Percentiles rank a stretch among this genome's conserved stretches.
Conservation (phyloP, 441 rosid genomes). For the Jatropha podagrica region DNA sequence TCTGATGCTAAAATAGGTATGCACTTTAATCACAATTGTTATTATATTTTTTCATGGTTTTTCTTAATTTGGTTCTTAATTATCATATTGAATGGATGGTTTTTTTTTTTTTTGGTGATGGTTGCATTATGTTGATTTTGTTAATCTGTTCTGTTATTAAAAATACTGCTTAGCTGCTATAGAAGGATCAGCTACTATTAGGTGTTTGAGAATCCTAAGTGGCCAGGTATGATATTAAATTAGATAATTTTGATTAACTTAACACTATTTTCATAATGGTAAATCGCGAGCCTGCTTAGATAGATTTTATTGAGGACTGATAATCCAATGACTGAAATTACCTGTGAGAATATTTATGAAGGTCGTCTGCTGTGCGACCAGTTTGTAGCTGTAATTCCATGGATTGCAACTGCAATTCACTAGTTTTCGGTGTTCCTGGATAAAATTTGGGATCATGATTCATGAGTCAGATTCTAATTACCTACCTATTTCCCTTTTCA, state of each 20-base stretch:
- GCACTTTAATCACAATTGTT: conserved; percentile 8
- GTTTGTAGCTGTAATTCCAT: background rate
- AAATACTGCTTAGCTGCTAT: background rate
- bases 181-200: background rate
- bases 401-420: background rate
- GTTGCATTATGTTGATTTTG: background rate
- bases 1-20: conserved; percentile 64
- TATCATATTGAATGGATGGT: background rate
- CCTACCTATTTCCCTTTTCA: background rate
- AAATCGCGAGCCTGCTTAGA: background rate
- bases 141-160: background rate
- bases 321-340: too few species aligned
- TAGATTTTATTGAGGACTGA: background rate
- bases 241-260: background rate
- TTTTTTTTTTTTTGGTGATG: background rate
- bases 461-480: background rate
- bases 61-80: background rate
- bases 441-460: background rate
- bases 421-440: background rate
- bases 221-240: background rate
- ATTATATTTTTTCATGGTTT: background rate
- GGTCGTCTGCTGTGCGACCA: background rate
- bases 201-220: background rate
- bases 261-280: background rate
- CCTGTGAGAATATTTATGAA: background rate